Base-by-base conservation (phyloP, 2,329 filamentous ascomycete species). In the Stachybotrys echinatus region DNA sequence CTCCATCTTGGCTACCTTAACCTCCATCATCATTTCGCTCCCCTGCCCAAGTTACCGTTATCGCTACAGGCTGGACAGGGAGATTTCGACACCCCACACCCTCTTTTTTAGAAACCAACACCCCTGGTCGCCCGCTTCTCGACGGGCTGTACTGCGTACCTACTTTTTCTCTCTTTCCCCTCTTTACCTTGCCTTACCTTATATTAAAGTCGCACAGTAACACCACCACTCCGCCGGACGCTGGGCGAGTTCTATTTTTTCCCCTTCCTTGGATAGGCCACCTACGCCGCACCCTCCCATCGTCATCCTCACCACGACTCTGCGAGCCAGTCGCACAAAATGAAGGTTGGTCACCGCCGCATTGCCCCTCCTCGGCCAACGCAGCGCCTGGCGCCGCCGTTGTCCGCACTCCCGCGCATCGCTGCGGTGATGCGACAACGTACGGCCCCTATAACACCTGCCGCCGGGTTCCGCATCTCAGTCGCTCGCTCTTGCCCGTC, bases 261-360 rank as follows among this genome's bases (percentile, higher is more conserved):
- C 54, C 43, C 51, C 43, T 44, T 52, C 52, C 52, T 52, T 49
- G 52, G 48, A 56, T 54, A 50, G 50, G 44, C 48, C 51, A 61
- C 48, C 46, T 56, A 60, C 52, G 50, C 55, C 52, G 58, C 54
- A 34, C 27, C 14, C 27, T 34, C 27, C 10, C 27, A 58, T 50
- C 52, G 55, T 58, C 51, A 52, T 50, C 57, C 50, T 58, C 55
- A 53, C 58, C 59, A 55, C 55, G 59, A 53, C 48, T 34, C 14
- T 14, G 27, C 27, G 27, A 34, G 27, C 27, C 52, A 57, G 60
- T 64, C 60, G 59, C 62, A 66, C 64, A 67, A 64, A 52, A 67
- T 67, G 65, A 67, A 67, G 65, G 65, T 65, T 63, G 56, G 63
- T 63, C 58, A 56, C 58, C 48, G 49, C 55, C 57, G 42, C 37